Evolutionary conservation across 2,329 filamentous ascomycete species (phyloP).

Genomic region (Fonsecaea erecta): DNA sequence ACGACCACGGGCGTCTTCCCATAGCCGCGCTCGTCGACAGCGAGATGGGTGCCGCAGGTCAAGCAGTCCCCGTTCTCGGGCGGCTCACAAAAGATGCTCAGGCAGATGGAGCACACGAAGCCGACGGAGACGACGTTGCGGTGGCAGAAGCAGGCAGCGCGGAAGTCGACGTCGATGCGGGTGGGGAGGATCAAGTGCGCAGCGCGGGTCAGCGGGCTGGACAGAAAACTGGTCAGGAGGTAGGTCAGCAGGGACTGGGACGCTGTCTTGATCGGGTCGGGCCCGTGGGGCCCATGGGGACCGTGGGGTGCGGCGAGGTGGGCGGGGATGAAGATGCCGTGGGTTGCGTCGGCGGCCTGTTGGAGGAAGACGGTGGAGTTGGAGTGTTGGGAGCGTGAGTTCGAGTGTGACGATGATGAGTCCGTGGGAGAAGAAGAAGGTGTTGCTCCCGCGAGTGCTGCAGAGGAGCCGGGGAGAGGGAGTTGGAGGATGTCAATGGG

Average conservation of each 20-base stretch:
- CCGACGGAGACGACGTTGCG: conserved; percentile 86
- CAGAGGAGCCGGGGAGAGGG: conserved; percentile 24
- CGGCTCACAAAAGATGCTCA: conserved; percentile 85
- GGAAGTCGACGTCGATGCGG: conserved; percentile 87
- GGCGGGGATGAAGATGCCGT: conserved; percentile 70
- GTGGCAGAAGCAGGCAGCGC: conserved; percentile 98
- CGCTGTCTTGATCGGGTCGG: conserved; percentile 36
- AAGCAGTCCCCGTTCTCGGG: conserved; percentile 71
- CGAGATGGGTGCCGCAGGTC: conserved; percentile 79
- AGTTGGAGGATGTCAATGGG: conserved; percentile 92
- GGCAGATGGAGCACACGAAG: conserved; percentile 93
- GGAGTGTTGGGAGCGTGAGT: conserved; percentile 5
- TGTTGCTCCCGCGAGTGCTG: neutral
- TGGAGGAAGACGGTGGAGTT: conserved; percentile 80
- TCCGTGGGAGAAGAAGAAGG: neutral
- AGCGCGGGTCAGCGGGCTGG: conserved; percentile 67
- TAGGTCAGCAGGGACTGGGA: conserved; percentile 83
- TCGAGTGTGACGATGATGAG: neutral
- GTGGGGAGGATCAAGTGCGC: conserved; percentile 74
- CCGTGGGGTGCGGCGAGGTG: conserved; percentile 20
- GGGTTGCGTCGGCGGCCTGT: conserved; percentile 78
- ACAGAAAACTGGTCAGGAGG: conserved; percentile 90
- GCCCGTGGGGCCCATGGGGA: neutral
- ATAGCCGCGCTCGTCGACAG: conserved; percentile 72
- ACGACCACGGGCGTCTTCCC: conserved; percentile 48